Base-by-base conservation (phyloP, 441 rosid genomes). In the Gossypium davidsonii region DNA sequence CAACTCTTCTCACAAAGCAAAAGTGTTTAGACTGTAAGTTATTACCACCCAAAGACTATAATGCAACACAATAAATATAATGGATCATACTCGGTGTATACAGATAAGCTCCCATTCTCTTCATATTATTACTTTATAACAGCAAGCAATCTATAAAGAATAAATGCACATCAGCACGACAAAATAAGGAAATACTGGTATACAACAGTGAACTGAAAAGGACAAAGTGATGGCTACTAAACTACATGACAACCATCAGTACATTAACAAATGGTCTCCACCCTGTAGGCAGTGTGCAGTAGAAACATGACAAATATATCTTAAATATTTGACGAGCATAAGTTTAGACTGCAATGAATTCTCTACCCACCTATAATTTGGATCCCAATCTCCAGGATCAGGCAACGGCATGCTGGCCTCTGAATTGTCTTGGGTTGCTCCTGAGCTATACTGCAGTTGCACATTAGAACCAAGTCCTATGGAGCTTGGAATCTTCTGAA, bases 361-460 rank as follows among this genome's bases (percentile, higher is more conserved):
- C 37, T 65, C 53, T 67, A 64, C 85, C 77, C 80, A 88, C 99
- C 99, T 94, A 88, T 92, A 96, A 85, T 89, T 91, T 42, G 99
- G 99, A 88, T 96, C 99, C 99, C 99, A 96, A 71, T 96, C 98
- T 77, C 97, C 97, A 17, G 99, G 98, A 85, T 89, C 90, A 73
- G 98, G 98, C 74, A 91, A 77, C 25, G 91, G 87, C 70, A 73
- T 58, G 73, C 85, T 81, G 39, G 83, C 65, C 78, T 90, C 89
- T 56, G 83, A 70, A 72, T 85, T 87, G 71, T 92, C 97, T 76
- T 74, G 81, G 77, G 82, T 72, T 10, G 73, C 81, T 80, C 83
- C 92, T 15, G 77, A 72, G 72, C 76, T 72, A 79, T 84, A 84
- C 66, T 84, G 73, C 71, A 79, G 67, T 63, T 84, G 83, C 81